Base-by-base conservation (phyloP, 441 rosid genomes). In the Gossypium lobatum region DNA sequence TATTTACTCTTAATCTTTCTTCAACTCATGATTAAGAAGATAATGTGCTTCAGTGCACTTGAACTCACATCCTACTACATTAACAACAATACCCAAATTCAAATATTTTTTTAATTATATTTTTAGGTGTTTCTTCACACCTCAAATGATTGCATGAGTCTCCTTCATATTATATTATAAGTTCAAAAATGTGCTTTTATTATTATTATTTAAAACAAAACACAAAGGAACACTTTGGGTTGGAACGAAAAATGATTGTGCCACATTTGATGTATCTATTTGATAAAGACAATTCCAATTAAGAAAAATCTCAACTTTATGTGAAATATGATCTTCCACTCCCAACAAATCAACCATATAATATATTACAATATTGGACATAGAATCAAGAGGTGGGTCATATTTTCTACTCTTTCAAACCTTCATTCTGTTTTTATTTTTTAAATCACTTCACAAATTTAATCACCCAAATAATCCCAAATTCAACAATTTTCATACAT, bases 161-260 rank as follows among this genome's bases (percentile, higher is more conserved):
- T 45, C 28, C 52, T 54, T 17, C 1, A 20, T 55, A 54, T 54
- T 23, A 18, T 73, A 82, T 26, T 26, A 75, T 75, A 80, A 79
- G 81, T 80, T 85, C 81, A 82, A 85, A 82, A 25, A 16, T 74
- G 76, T 79, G 75, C 88, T 82, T 85, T 81, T 84, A 34, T 34
- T 57, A 23, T 59, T 65, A 53, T 67, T 20, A 7, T 61, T 60
- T 39, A 58, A 26, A 57, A 39, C 55, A 65, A 77, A 70, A 75
- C 77, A 76, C 10, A 69, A 62, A 73, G 14, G 13, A 61, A 21
- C 71, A 78, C 80, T 80, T 80, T 69, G 70, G 63, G 65, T 79
- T 75, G 79, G 81, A 75, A 80, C 81, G n/a, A 72, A 73, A 74
- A 45, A 85, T 80, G 74, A 73, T 70, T 72, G 66, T 59, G 57